phyloP scores from a whole-genome alignment of 352 stramenopile species.

The Globisporangium yorkense region DNA sequence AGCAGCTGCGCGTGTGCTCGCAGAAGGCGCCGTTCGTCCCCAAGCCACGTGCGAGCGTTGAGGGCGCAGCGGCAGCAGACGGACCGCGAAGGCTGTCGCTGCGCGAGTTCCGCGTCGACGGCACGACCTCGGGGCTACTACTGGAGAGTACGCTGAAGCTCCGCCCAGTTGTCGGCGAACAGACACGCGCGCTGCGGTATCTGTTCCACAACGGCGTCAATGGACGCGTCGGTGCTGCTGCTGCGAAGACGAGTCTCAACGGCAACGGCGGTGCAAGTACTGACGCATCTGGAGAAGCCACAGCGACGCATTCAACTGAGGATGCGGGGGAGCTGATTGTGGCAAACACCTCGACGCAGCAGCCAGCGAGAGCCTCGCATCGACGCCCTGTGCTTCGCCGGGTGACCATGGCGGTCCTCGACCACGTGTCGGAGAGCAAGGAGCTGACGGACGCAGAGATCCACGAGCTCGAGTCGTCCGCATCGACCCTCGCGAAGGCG shows the following conservation, averaged over 20 bases:
- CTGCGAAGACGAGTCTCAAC: neutral
- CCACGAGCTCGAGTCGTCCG: constrained; percentile 25
- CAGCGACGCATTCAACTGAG: neutral
- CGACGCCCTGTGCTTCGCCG: constrained; percentile 18
- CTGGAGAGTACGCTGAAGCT: constrained; percentile 74
- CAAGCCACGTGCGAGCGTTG: constrained; percentile 7
- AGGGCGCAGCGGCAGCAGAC: constrained; percentile 4
- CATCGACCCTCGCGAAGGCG: constrained; percentile 2
- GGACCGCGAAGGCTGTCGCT: constrained; percentile 16
- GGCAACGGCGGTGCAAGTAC: neutral
- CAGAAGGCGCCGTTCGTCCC: constrained; percentile 52
- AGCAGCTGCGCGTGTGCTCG: constrained; percentile 55
- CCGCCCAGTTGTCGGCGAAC: constrained; percentile 45
- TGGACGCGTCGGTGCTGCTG: neutral
- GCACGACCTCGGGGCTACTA: constrained; percentile 49
- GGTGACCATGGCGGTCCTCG: constrained; percentile 44
- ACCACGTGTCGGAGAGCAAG: constrained; percentile 33
- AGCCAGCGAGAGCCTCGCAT: constrained; percentile 1
- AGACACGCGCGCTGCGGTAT: constrained; percentile 55
- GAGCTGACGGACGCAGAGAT: constrained; percentile 30
- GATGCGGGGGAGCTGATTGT: neutral
- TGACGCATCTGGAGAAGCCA: neutral
- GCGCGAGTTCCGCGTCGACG: constrained; percentile 58
- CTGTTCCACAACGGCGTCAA: constrained; percentile 50
- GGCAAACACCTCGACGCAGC: neutral